Percentiles rank a stretch among this genome's conserved stretches.
Conservation (phyloP, 805 yeast genomes). For the Candida krabiensis region DNA sequence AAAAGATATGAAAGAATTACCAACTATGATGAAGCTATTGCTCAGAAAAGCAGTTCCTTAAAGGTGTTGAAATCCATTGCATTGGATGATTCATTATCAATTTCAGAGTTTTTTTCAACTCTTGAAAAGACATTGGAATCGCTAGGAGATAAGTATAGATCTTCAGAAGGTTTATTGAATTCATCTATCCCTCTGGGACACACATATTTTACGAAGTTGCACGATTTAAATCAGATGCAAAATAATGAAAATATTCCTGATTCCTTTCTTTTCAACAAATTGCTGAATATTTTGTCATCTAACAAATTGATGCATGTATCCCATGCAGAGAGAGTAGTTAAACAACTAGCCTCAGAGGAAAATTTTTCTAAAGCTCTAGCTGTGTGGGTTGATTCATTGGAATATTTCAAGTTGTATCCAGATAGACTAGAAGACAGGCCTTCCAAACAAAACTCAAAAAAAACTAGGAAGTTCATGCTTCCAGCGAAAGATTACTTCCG, state of each 20-base stretch:
- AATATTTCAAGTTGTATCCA: constrained; percentile 25
- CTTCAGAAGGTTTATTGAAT: background rate
- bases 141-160: constrained; percentile 1
- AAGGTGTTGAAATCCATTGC: constrained; percentile 2
- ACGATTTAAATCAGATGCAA: constrained; percentile 9
- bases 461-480: background rate
- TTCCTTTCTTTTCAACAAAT: constrained; percentile 22
- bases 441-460: too few species aligned
- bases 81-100: constrained; percentile 4
- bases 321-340: constrained; percentile 27
- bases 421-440: constrained; percentile 8
- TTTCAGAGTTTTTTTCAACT: constrained; percentile 7
- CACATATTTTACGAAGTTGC: constrained; percentile 7
- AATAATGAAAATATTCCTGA: constrained; percentile 18
- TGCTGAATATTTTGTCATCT: constrained; percentile 20
- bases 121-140: constrained; percentile 1
- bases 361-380: constrained; percentile 28
- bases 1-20: background rate
- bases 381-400: constrained; percentile 29
- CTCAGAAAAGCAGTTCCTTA: constrained; percentile 3
- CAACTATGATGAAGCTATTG: constrained; percentile 2
- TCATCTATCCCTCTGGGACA: constrained; percentile 10
- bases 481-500: constrained; percentile 9
- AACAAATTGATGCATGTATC: constrained; percentile 24
- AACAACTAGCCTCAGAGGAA: constrained; percentile 21